A percentile compares a stretch with the other conserved stretches of the same genome.
These are phyloP conservation scores for Posidonia australis DNA, from an alignment of 106 monocot species.

Conservation along the genomic window DNA sequence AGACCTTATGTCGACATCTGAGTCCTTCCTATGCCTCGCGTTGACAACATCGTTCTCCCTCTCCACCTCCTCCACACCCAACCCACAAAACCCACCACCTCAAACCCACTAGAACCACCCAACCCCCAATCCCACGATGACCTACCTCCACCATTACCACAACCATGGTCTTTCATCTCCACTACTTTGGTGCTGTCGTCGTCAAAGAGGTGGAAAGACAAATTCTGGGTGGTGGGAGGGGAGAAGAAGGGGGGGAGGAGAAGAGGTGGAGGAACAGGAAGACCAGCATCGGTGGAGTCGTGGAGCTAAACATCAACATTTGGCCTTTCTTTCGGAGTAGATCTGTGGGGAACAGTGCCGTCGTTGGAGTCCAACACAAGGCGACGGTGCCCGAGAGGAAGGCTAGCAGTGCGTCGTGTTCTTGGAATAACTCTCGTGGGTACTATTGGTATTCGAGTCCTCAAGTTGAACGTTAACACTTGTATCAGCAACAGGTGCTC, in stretches of 20 bases:
- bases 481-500: conserved; percentile 49
- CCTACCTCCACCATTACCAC: too few species aligned
- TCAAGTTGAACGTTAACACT: conserved; percentile 51
- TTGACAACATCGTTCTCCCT: conserved; percentile 65
- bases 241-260: conserved; percentile 29
- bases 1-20: too few species aligned
- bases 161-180: not conserved
- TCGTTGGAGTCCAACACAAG: conserved; percentile 3
- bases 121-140: not conserved
- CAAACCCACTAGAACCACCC: not conserved
- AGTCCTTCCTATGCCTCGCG: too few species aligned
- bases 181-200: not conserved
- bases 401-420: conserved; percentile 80
- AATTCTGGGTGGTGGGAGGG: conserved; percentile 28
- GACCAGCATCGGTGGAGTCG: conserved; percentile 4
- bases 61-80: conserved; percentile 22
- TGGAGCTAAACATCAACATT: conserved; percentile 77
- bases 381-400: conserved; percentile 12
- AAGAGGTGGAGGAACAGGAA: conserved; percentile 24
- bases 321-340: conserved; percentile 87
- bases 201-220: conserved; percentile 69
- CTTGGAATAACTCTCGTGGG: conserved; percentile 84
- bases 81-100: not conserved
- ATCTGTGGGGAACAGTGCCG: conserved; percentile 42
- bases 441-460: conserved; percentile 20